Evolutionary conservation across 2,329 filamentous ascomycete species (phyloP).

Genomic region (Aspergillus uvarum): DNA sequence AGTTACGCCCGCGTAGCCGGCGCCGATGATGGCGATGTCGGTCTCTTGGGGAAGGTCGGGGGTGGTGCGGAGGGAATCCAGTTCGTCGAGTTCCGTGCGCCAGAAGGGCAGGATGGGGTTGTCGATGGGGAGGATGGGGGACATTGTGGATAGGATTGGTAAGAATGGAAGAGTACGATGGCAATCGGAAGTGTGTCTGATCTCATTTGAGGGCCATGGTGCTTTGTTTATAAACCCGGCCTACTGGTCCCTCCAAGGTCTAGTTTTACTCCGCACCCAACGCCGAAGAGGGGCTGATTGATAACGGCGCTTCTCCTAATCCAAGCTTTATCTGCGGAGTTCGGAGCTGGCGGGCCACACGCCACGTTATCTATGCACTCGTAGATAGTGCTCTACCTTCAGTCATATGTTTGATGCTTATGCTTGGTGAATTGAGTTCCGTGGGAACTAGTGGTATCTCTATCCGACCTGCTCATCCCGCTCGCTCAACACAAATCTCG

Average conservation of each 20-base stretch:
- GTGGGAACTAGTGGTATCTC: too few relatives aligned
- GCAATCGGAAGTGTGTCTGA: background rate
- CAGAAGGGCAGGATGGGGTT: constrained; percentile 19
- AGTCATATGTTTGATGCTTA: too few relatives aligned
- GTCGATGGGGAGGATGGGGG: constrained; percentile 12
- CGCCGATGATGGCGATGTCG: constrained; percentile 51
- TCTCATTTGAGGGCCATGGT: background rate
- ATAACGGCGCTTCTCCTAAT: constrained; percentile 1
- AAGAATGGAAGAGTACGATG: background rate
- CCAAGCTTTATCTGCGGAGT: constrained; percentile 3
- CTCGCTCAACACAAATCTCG: too few relatives aligned
- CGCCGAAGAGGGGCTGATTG: background rate
- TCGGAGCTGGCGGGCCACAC: background rate
- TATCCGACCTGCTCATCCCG: too few relatives aligned
- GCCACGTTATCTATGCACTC: too few relatives aligned
- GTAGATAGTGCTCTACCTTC: too few relatives aligned
- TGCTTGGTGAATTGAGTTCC: too few relatives aligned
- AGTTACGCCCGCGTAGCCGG: constrained; percentile 49
- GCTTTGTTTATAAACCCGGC: background rate
- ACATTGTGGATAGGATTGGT: background rate
- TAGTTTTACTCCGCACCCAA: too few relatives aligned
- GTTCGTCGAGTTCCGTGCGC: constrained; percentile 19
- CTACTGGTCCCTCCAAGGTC: too few relatives aligned
- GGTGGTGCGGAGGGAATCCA: constrained; percentile 22
- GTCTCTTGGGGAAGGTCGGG: constrained; percentile 37